Base-by-base conservation (phyloP, 1,139 yeast species). In the Zygosaccharomyces sapae region DNA sequence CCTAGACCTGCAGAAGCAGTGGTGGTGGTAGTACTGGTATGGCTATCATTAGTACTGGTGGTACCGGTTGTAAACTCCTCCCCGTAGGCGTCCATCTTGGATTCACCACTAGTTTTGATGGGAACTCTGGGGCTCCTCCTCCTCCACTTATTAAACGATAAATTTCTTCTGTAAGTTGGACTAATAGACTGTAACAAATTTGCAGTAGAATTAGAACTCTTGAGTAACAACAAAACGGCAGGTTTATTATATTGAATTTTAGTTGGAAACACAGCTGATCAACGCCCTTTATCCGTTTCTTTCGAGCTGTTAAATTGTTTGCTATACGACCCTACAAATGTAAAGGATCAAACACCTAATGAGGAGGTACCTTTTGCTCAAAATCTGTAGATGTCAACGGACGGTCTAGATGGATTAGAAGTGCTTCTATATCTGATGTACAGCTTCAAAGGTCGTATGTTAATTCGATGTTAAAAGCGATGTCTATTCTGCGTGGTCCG, bases 191-290 rank as follows among this genome's bases (percentile, higher is more conserved):
- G 48, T 45, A 44, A 27, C 38, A 37, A 19, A 41, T 27, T 27
- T 10, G 31, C n/a, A 27, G n/a, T 24, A 34, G 25, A n/a, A 36
- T 33, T 16, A 25, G 43, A 36, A 33, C 40, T 36, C 41, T 36
- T 46, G 40, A 39, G 33, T 16, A 27, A 41, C 42, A 43, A 44
- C 52, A 49, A 49, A 49, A 46, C 52, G 52, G 52, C 52, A 44
- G 45, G 34, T 46, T 16, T 27, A 9, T 27, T 27, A 9, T 27
- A 7, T 27, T 5, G 31, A 27, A 12, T 27, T 27, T 10, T 27
- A 12, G 31, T 27, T 27, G 31, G 12, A 27, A 12, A 5, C n/a
- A 27, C n/a, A 27, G 31, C n/a, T 27, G 31, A 27, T 27, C n/a
- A 27, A 12, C n/a, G n/a, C 31, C 31, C 31, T 27, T 24, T 27